Evolutionary conservation across 805 yeast species (phyloP), one percentile per base, ranked within the genome.

Genomic region (Pichia rugopelliculosa): DNA sequence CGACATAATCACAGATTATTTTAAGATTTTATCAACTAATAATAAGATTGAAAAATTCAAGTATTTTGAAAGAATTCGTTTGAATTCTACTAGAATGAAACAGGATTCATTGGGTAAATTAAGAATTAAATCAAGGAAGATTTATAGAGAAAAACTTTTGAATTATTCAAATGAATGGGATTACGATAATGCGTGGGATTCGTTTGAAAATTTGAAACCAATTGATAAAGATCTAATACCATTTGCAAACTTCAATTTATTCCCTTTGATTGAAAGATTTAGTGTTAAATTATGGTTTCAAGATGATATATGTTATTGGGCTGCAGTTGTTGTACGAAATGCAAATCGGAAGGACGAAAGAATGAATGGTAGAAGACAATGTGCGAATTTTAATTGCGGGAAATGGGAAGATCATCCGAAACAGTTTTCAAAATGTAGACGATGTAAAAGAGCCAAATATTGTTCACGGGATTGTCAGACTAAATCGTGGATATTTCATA

Each of bases 311-410:
- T 83, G 85, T 56, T 89, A 90, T 65, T 91, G 99, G 99, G 87
- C 97, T 3, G 93, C 96, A 4, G 96, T 91, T n/a, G 88, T 90
- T 36, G 93, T 93, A 90, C 74, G 98, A 47, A 93, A 93, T 64
- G 89, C 96, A 1, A 91, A 96, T 62, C 77, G 97, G 48, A 82
- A 90, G 59, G 93, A 91, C 62, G 97, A 90, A 60, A 64, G 75
- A 39, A 76, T 84, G 49, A 91, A 91, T 17, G 96, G 97, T 1
- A 84, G 91, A 26, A 75, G 98, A 45, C 98, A 93, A 67, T 91
- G 99, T 66, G 96, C 97, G 1, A 84, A 83, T 62, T 85, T 89
- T 56, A 84, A 80, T 24, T 91, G 99, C 68, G 97, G 97, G 11
- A 82, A 76, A 60, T 91, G 98, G 98, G 99, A 91, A 65, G 78